phyloP scores from a whole-genome alignment of 208 protist genomes.

The Acanthamoeba polyphaga region DNA sequence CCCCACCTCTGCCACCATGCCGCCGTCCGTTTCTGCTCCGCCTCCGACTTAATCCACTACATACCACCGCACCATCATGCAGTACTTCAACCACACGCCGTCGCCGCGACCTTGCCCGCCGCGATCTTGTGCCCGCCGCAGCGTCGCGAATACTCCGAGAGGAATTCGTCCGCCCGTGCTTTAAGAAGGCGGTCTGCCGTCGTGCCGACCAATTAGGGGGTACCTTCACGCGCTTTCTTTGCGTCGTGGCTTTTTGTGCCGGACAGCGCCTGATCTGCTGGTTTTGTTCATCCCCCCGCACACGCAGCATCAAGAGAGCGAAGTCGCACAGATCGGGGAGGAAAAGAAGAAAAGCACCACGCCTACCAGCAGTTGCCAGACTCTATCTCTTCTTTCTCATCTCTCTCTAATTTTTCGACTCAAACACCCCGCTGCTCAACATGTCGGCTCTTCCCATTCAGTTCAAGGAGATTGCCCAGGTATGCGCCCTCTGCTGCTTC shows the following conservation, averaged over 20 bases:
- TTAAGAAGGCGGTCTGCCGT: conserved; percentile 6
- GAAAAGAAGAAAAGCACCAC: neutral
- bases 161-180: neutral
- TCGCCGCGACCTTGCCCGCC: neutral
- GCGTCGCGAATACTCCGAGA: neutral
- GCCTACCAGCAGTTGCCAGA: neutral
- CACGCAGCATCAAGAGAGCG: neutral
- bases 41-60: neutral
- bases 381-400: neutral
- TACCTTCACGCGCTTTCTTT: neutral
- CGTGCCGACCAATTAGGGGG: conserved; percentile 29
- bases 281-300: neutral
- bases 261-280: neutral
- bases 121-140: too few species aligned
- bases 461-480: conserved; percentile 74
- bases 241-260: neutral
- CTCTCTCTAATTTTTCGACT: neutral
- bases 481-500: neutral
- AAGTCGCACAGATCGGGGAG: neutral
- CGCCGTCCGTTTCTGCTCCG: neutral
- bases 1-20: neutral
- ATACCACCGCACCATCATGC: neutral
- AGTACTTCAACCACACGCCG: neutral
- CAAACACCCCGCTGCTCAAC: neutral
- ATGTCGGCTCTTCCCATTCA: conserved; percentile 72